Evolutionary conservation across 805 yeast genomes (phyloP).

Genomic region (Kregervanrija fluxuum): DNA sequence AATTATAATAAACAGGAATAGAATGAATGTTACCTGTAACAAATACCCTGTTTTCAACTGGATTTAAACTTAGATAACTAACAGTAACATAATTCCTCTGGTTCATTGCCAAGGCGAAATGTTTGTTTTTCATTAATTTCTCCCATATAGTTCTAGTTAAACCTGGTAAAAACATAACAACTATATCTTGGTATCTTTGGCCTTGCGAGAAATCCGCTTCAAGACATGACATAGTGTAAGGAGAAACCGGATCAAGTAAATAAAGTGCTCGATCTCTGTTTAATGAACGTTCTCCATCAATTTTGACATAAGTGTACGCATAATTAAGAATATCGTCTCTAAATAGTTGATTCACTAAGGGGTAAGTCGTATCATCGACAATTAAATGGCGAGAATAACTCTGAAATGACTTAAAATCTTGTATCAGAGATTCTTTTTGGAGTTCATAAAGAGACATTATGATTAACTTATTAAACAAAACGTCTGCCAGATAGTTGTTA

Average conservation of each 20-base stretch:
- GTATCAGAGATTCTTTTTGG: constrained; percentile 18
- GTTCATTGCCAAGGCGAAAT: constrained; percentile 2
- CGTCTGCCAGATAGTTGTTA: too few relatives aligned
- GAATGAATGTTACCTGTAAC: constrained; percentile 57
- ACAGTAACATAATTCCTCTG: constrained; percentile 16
- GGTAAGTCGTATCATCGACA: constrained; percentile 23
- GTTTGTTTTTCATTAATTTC: constrained; percentile 11
- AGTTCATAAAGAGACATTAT: constrained; percentile 21
- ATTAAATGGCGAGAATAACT: constrained; percentile 25
- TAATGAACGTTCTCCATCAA: constrained; percentile 25
- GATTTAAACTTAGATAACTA: constrained; percentile 42
- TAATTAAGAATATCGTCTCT: constrained; percentile 22
- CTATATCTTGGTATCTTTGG: constrained; percentile 67
- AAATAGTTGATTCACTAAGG: constrained; percentile 20
- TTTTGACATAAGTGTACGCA: constrained; percentile 24
- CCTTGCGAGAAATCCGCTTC: constrained; percentile 65
- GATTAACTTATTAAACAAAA: too few relatives aligned
- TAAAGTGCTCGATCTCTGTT: constrained; percentile 61
- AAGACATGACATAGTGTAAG: constrained; percentile 67
- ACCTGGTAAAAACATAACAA: constrained; percentile 61
- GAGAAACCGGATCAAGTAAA: constrained; percentile 55
- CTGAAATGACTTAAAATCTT: constrained; percentile 9
- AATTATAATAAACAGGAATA: constrained; percentile 69
- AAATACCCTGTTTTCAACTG: constrained; percentile 66
- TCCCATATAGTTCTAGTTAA: constrained; percentile 21